A percentile compares a stretch with the other conserved stretches of the same genome.
Evolutionary conservation across 257 asterid species (phyloP).

Genomic region (Knoxia roxburghii): DNA sequence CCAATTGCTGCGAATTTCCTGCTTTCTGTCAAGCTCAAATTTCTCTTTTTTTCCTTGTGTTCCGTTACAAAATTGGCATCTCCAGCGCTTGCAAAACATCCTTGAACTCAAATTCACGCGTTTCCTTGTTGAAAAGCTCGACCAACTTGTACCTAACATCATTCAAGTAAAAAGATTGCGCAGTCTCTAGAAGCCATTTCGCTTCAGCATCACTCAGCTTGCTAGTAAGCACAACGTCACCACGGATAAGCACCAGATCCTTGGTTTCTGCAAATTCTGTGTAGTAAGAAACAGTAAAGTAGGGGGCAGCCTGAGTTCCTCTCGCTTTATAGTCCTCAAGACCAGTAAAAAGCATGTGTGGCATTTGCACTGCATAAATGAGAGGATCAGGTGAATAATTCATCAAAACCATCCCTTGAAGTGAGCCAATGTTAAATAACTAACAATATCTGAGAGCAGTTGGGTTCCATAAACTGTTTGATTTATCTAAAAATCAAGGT

Average conservation of each 20-base stretch:
- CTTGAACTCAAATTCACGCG: slow-evolving; percentile 82
- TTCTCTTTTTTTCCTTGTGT: too few species aligned
- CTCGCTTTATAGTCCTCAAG: slow-evolving; percentile 93
- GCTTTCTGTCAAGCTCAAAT: too few species aligned
- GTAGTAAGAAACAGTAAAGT: slow-evolving; percentile 69
- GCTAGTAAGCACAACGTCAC: slow-evolving; percentile 84
- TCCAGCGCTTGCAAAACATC: slow-evolving; percentile 74
- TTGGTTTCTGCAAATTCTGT: slow-evolving; percentile 84
- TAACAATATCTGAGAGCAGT: background rate
- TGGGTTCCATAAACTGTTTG: background rate
- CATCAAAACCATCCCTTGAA: background rate
- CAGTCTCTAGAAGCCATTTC: slow-evolving; percentile 80
- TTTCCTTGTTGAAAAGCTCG: slow-evolving; percentile 73
- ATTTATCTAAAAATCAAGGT: background rate
- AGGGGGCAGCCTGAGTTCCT: slow-evolving; percentile 96
- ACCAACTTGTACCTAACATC: slow-evolving; percentile 83
- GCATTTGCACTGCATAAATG: slow-evolving; percentile 67
- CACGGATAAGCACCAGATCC: slow-evolving; percentile 80
- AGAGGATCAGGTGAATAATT: slow-evolving; percentile 8
- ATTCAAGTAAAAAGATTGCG: slow-evolving; percentile 79
- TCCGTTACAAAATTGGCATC: slow-evolving; percentile 62
- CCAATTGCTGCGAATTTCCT: background rate
- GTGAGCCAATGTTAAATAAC: background rate
- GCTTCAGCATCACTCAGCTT: slow-evolving; percentile 82
- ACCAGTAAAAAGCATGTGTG: slow-evolving; percentile 89